Evolutionary conservation across 2,329 filamentous ascomycete species (phyloP), one percentile per base, ranked within the genome.

Genomic region (Periconia sp.): DNA sequence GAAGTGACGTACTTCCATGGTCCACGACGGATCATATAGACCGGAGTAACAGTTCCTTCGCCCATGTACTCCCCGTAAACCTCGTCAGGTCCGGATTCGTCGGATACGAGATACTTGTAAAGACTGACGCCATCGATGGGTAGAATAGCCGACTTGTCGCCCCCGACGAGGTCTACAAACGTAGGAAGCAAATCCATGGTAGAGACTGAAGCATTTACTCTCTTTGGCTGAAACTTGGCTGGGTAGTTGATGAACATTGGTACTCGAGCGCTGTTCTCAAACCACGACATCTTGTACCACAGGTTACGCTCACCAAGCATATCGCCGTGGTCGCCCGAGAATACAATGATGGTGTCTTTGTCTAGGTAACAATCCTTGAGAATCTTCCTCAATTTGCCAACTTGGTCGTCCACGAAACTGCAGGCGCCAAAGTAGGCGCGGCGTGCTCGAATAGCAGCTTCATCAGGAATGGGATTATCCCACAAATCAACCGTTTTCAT

Each of bases 231-330:
- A 74, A 93, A 96, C 56, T 82, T 82, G 64, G 86, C 81, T 23
- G 92, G 92, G 65, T 92, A 86, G 74, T 91, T 88, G 71, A 96
- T 83, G 60, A 97, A 81, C 70, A 97, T 86, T 1, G 92, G 92
- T 19, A 97, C 92, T 27, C 92, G 88, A 44, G 91, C 91, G 13
- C 91, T 96, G 41, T 88, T 88, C 81, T 97, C 92, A 66, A 92
- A 96, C 83, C 94, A 97, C 69, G 86, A 91, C 92, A 97, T 97
- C 82, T 97, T 97, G 81, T 96, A 92, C 92, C 92, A 97, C 45
- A 97, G 79, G 6, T 90, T 89, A 49, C 91, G 87, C 79, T 97
- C 92, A 54, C 92, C 92, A 8, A 97, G 84, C 92, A 97, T 97
- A 74, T 97, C 92, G 52, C 92, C 92, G 69, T 97, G 92, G 71